phyloP scores from a whole-genome alignment of 305 asterid genomes.

The Fraxinus dipetala region DNA sequence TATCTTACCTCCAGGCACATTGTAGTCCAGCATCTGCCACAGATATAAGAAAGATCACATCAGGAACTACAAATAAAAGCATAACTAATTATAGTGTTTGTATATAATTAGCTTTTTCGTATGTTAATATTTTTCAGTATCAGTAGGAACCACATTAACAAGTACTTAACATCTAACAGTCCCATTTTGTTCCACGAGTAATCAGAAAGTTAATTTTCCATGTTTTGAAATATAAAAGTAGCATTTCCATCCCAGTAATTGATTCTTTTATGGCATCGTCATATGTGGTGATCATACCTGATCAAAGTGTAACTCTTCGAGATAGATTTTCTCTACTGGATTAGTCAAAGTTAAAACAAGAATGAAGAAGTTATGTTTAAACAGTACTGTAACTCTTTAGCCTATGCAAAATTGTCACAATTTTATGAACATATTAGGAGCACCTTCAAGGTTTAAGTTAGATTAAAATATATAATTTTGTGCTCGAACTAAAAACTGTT shows the following conservation, averaged over 20 bases:
- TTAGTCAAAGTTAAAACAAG: background rate
- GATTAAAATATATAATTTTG: background rate
- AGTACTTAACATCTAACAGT: too few species aligned
- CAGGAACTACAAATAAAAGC: conserved; percentile 23
- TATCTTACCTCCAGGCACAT: conserved; percentile 87
- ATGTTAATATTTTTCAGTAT: background rate
- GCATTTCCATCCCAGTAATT: background rate
- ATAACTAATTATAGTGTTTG: background rate
- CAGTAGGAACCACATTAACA: too few species aligned
- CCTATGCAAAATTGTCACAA: background rate
- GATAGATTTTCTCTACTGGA: background rate
- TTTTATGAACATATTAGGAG: background rate
- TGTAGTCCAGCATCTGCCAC: conserved; percentile 94
- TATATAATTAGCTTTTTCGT: background rate
- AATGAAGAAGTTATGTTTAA: background rate
- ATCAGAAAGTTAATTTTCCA: background rate
- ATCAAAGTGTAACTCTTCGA: background rate
- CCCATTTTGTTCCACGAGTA: background rate
- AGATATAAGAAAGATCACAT: conserved; percentile 27
- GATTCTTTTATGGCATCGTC: background rate
- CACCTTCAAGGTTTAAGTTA: background rate
- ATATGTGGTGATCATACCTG: background rate
- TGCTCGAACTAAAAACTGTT: background rate
- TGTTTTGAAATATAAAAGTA: background rate
- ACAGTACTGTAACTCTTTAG: background rate